phyloP scores from a whole-genome alignment of 164 flowering plant species.

The Liquidambar formosana region DNA sequence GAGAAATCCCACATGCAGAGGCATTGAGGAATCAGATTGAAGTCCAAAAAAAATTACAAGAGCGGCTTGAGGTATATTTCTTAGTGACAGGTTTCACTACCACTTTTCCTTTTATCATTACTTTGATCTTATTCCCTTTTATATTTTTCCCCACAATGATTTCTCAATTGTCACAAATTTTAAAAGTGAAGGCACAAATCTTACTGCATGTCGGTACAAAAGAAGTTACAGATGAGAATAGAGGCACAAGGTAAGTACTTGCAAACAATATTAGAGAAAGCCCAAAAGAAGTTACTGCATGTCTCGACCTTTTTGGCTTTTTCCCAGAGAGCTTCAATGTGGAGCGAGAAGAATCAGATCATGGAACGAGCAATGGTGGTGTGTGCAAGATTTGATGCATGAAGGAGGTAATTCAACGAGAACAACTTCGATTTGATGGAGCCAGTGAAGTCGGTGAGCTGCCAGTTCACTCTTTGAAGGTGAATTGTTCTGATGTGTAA shows the following conservation, averaged over 20 bases:
- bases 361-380: too few relatives aligned
- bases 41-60: slow-evolving; percentile 63
- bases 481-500: too few relatives aligned
- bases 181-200: background rate
- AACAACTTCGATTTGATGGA: too few relatives aligned
- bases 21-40: slow-evolving; percentile 61
- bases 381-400: too few relatives aligned
- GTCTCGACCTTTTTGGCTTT: too few relatives aligned
- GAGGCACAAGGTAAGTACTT: slow-evolving; percentile 92
- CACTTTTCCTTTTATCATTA: background rate
- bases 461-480: too few relatives aligned
- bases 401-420: too few relatives aligned
- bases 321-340: too few relatives aligned
- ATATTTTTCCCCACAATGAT: background rate
- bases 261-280: slow-evolving; percentile 75
- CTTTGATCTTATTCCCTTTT: too few relatives aligned
- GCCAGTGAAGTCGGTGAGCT: too few relatives aligned
- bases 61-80: slow-evolving; percentile 69
- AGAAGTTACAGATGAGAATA: slow-evolving; percentile 80
- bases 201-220: slow-evolving; percentile 66
- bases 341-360: too few relatives aligned
- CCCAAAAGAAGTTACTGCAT: too few relatives aligned
- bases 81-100: background rate
- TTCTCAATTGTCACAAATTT: background rate
- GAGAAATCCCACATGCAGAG: slow-evolving; percentile 54